Conservation (phyloP, 176 grass and related monocot species). For the Juncus inflexus region DNA sequence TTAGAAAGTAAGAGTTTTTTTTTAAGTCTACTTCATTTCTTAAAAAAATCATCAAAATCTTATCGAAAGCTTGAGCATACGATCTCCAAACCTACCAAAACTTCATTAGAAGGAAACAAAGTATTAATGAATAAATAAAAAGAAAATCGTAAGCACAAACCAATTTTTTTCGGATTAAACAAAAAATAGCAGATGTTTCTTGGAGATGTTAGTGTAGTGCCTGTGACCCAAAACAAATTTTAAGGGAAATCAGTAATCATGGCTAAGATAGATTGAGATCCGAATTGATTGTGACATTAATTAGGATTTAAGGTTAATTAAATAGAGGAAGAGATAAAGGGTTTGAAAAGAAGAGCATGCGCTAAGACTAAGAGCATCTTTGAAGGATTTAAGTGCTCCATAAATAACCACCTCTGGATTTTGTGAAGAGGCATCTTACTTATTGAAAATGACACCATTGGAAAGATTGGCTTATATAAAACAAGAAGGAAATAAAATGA, state of each 20-base stretch:
- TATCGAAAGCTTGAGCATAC: too few relatives aligned
- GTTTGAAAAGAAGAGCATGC: constrained; percentile 38
- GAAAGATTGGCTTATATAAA: background rate
- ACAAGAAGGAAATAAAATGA: constrained; percentile 1
- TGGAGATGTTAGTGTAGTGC: constrained; percentile 37
- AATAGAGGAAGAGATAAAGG: constrained; percentile 35
- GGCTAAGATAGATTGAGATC: constrained; percentile 59
- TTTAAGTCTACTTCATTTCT: too few relatives aligned
- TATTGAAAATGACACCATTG: constrained; percentile 16
- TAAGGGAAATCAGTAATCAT: constrained; percentile 45
- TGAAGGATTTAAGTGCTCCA: constrained; percentile 34
- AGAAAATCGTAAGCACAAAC: too few relatives aligned
- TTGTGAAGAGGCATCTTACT: constrained; percentile 42
- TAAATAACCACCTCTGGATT: constrained; percentile 43
- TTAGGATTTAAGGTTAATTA: background rate
- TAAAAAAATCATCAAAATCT: too few relatives aligned
- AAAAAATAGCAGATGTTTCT: constrained; percentile 30
- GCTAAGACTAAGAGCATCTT: constrained; percentile 40
- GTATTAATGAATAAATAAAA: too few relatives aligned
- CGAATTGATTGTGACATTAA: constrained; percentile 50
- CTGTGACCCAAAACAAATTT: constrained; percentile 39
- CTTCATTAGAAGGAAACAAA: too few relatives aligned
- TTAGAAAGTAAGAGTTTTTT: too few relatives aligned
- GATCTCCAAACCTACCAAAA: too few relatives aligned
- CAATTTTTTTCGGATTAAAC: too few relatives aligned